Base-by-base conservation (phyloP, 306 rosid species). In the Glycine tomentella region DNA sequence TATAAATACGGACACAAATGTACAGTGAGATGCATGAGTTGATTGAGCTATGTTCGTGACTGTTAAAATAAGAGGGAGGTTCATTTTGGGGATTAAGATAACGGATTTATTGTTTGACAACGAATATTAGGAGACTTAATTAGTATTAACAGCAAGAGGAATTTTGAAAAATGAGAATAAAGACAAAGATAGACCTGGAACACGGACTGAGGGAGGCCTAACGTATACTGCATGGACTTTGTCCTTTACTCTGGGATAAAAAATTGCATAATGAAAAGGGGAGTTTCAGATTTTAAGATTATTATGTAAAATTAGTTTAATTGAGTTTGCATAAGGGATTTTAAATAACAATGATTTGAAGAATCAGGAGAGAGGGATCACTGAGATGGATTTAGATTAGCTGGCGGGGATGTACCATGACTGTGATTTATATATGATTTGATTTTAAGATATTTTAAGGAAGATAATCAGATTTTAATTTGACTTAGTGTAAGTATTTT, bases 111-210 rank as follows among this genome's bases (percentile, higher is more conserved):
- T 55, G 9, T 55, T 62, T 62, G 17, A 25, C 25, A 38, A 36
- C 6, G 49, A 64, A 64, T 64, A 64, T 36, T 14, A 36, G 3
- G 70, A 14, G 48, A 38, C 49, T 64, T 34, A 2, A 36, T 64
- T 64, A 36, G 11, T 14, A 14, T 64, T 64, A 64, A 38, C 49
- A 64, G 6, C 70, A 14, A 4, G 9, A 14, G 46, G 48, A 11
- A 45, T n/a, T 13, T 62, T 64, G 70, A 64, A 64, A 51, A 64
- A 36, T 12, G 10, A 7, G 3, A 0, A 36, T 36, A 14, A 64
- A 36, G 70, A 64, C 70, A 64, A 64, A 36, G 46, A 7, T 36
- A 64, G 8, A 64, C 49, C 70, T 64, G 17, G 49, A 64, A 36
- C 49, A 64, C 70, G 25, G 70, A 64, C 49, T 38, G 0, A 1